Evolutionary conservation across 192 early-diverging fungal genomes (phyloP).

Genomic region (Spizellomyces punctatus): DNA sequence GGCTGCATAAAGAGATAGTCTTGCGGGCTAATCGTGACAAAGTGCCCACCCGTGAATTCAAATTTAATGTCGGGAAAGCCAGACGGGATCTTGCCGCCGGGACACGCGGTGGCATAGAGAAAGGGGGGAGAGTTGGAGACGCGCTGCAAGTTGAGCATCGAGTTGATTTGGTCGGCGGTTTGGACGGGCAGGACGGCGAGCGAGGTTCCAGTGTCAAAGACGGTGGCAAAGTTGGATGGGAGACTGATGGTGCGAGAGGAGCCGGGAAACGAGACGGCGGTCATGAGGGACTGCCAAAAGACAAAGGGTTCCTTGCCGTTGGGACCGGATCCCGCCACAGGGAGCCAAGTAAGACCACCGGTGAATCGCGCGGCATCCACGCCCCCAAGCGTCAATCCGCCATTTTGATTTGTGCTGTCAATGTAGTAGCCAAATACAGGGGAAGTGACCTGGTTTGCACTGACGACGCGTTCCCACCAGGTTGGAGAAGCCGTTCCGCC

Average conservation of each 20-base stretch:
- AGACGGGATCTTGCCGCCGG: slow-evolving; percentile 14
- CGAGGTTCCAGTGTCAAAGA: slow-evolving; percentile 45
- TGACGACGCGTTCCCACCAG: slow-evolving; percentile 29
- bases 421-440: slow-evolving; percentile 45
- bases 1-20: slow-evolving; percentile 31
- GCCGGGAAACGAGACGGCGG: slow-evolving; percentile 11
- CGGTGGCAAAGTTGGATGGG: slow-evolving; percentile 17
- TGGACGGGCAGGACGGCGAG: slow-evolving; percentile 29
- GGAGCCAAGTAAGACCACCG: slow-evolving; percentile 25
- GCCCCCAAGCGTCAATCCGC: slow-evolving; percentile 42
- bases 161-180: slow-evolving; percentile 16
- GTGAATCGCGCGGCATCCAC: slow-evolving; percentile 36
- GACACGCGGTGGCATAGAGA: slow-evolving; percentile 23
- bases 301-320: slow-evolving; percentile 14
- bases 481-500: neutral
- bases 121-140: slow-evolving; percentile 7
- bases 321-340: slow-evolving; percentile 15
- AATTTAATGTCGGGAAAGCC: slow-evolving; percentile 16
- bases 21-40: slow-evolving; percentile 7
- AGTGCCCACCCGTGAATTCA: slow-evolving; percentile 8
- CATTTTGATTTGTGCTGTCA: slow-evolving; percentile 14
- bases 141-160: slow-evolving; percentile 5
- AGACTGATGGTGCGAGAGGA: neutral
- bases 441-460: slow-evolving; percentile 4
- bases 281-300: slow-evolving; percentile 17